A percentile compares a stretch with the other conserved stretches of the same genome.
Conservation (phyloP, 2,329 filamentous ascomycete species). For the Colletotrichum paranaense region DNA sequence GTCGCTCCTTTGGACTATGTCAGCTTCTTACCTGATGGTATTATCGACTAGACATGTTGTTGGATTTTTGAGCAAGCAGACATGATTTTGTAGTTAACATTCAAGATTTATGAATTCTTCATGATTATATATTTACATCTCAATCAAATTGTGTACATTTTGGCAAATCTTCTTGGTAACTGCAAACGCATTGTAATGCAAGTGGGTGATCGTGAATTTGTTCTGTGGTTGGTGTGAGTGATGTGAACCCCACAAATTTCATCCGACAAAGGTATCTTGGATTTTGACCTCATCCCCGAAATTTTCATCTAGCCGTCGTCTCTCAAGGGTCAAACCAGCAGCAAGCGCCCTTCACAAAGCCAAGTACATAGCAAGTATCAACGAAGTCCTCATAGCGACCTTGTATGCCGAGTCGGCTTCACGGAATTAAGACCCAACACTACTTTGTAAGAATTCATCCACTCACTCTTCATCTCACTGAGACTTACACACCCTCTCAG, state of each 20-base stretch:
- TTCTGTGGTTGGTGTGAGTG: not conserved
- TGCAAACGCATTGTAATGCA: too few species aligned
- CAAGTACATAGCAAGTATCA: not conserved
- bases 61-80: not conserved
- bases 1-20: constrained; percentile 76
- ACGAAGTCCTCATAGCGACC: too few species aligned
- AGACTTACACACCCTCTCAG: not conserved
- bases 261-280: not conserved
- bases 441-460: not conserved
- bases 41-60: constrained; percentile 39
- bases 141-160: not conserved
- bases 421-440: not conserved
- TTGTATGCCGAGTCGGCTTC: too few species aligned
- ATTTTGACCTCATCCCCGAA: not conserved
- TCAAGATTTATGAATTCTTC: not conserved
- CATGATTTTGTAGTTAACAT: not conserved
- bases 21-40: constrained; percentile 66
- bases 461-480: constrained; percentile 3
- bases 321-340: not conserved
- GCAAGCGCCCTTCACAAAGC: not conserved
- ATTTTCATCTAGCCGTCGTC: not conserved
- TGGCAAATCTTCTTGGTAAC: too few species aligned
- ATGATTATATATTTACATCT: not conserved
- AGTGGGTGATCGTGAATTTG: too few species aligned
- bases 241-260: constrained; percentile 25